Base-by-base conservation (phyloP, 2,329 filamentous ascomycete genomes). In the Aspergillus bombycis region DNA sequence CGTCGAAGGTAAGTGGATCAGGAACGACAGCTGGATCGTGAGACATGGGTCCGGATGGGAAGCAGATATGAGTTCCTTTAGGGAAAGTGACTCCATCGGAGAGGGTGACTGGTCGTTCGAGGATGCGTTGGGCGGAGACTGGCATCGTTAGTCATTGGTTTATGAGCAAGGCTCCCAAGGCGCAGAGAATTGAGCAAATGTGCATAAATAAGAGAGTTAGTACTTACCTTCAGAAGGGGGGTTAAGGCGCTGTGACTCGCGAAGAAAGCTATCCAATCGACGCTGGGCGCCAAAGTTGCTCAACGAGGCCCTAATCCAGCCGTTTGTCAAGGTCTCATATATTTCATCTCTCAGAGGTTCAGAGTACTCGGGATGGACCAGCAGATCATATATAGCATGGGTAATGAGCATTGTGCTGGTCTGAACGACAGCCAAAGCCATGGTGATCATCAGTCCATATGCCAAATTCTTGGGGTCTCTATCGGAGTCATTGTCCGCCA, bases 291-390 rank as follows among this genome's bases (percentile, higher is more conserved):
- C 56, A 3, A 75, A 67, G 4, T 65, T 61, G 8, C 60, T 58
- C 38, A 66, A 68, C 4, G 70, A 72, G 5, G 65, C 71, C 43
- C 71, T 69, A 8, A 67, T 54, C 73, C 72, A 75, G 1, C 71
- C 70, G 43, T 66, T 41, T n/a, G 32, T 57, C 19, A 75, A 54
- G 2, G 68, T 73, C 3, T 58, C 57, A 1, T 74, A 67, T 5
- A 83, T 80, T 63, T 89, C 86, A 8, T 83, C 76, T 1, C 86
- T 81, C 0, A 88, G 70, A 11, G 82, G 79, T 3, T 80, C 74
- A 34, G 84, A 68, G 67, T 84, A 79, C 34, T 86, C 81, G 0
- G 85, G 85, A 36, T 78, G 73, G 1, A 80, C 74, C 0, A 82
- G 80, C 2, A 89, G 70, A 66, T 85, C 82, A 67, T 83, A 86